phyloP scores from a whole-genome alignment of 1,284 basidiomycete genomes.

The Cystobasidium slooffiae region DNA sequence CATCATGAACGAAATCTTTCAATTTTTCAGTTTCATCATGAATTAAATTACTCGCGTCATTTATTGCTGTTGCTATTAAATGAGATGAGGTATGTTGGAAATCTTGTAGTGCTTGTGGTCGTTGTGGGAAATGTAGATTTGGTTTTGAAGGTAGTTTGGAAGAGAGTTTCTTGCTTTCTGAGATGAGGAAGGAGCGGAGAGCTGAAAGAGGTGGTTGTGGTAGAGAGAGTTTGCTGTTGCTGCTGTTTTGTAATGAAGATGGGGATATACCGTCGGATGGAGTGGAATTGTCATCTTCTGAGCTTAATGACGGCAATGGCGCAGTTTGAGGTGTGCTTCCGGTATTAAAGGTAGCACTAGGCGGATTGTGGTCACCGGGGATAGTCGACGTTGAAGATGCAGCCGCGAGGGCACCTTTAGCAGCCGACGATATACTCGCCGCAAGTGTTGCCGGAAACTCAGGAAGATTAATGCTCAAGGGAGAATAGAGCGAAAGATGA shows the following conservation, averaged over 20 bases:
- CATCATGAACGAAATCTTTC: conserved; percentile 41
- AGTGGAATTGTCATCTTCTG: neutral
- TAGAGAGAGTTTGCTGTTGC: neutral
- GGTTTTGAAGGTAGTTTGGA: conserved; percentile 25
- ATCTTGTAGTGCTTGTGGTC: conserved; percentile 17
- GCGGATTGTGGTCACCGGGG: no score
- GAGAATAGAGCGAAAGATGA: conserved; percentile 22
- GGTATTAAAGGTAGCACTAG: no score
- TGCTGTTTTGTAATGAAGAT: neutral
- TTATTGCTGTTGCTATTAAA: neutral
- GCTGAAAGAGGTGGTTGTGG: conserved; percentile 28
- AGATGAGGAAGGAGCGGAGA: conserved; percentile 20
- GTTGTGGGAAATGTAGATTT: neutral
- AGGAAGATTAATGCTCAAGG: neutral
- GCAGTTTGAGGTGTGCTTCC: neutral
- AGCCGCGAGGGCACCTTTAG: conserved; percentile 13
- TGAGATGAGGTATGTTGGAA: conserved; percentile 6
- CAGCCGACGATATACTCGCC: conserved; percentile 12
- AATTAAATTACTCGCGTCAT: conserved; percentile 32
- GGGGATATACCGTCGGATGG: neutral
- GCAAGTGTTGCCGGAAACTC: conserved; percentile 11
- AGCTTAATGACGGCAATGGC: neutral
- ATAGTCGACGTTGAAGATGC: neutral
- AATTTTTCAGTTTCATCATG: conserved; percentile 45
- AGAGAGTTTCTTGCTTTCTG: conserved; percentile 18